These are phyloP conservation scores for Trametes sp. DNA, from an alignment of 1,284 basidiomycete species.

Conservation along the genomic window DNA sequence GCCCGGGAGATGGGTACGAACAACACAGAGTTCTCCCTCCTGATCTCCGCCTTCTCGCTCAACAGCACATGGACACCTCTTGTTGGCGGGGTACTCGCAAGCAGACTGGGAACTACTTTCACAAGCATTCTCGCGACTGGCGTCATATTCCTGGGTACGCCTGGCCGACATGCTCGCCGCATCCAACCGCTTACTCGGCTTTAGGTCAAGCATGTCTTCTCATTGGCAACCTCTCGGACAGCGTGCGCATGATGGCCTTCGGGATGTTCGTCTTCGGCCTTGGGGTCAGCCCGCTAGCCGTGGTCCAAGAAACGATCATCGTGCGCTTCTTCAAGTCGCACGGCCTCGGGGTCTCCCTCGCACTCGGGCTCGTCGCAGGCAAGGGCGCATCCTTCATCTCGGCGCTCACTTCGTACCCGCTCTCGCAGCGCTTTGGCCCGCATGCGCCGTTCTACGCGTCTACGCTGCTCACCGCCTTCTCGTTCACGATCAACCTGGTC, in stretches of 20 bases:
- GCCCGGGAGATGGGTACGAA: slow-evolving; percentile 77
- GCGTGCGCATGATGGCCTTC: slow-evolving; percentile 69
- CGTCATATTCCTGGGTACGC: slow-evolving; percentile 67
- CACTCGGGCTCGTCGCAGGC: slow-evolving; percentile 79
- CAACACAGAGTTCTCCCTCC: slow-evolving; percentile 78
- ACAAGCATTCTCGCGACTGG: slow-evolving; percentile 78
- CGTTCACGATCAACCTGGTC: slow-evolving; percentile 71
- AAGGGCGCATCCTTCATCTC: slow-evolving; percentile 80
- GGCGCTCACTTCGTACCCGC: slow-evolving; percentile 77
- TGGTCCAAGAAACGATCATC: slow-evolving; percentile 81
- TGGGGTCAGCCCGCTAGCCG: slow-evolving; percentile 78
- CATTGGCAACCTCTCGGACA: slow-evolving; percentile 63
- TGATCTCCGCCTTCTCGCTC: slow-evolving; percentile 77
- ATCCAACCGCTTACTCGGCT: slow-evolving; percentile 18
- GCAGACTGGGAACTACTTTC: slow-evolving; percentile 71
- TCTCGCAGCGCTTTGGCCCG: slow-evolving; percentile 71
- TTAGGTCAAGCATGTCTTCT: slow-evolving; percentile 69
- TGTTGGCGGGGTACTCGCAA: slow-evolving; percentile 72
- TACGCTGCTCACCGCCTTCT: slow-evolving; percentile 65
- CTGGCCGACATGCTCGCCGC: not conserved
- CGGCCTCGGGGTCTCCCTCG: slow-evolving; percentile 81
- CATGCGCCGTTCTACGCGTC: slow-evolving; percentile 81
- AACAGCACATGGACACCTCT: slow-evolving; percentile 87
- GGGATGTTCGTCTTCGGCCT: slow-evolving; percentile 84
- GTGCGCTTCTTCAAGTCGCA: slow-evolving; percentile 81